Conservation (phyloP, 306 rosid species). For the Urtica urens region DNA sequence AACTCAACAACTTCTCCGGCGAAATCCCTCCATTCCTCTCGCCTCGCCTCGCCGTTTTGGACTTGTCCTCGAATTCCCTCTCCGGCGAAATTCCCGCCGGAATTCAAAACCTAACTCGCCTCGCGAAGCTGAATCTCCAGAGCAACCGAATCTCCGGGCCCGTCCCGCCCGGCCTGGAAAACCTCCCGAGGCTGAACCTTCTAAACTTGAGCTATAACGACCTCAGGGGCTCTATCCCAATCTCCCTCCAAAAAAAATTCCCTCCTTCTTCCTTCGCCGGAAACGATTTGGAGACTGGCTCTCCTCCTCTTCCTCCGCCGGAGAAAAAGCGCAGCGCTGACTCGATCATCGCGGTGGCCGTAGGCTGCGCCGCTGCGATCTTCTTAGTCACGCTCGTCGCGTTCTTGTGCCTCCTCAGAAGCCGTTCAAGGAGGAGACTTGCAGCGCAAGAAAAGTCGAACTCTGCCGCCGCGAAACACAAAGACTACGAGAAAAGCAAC, state of each 20-base stretch:
- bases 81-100: slow-evolving; percentile 50
- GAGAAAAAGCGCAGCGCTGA: slow-evolving; percentile 32
- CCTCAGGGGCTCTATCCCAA: slow-evolving; percentile 59
- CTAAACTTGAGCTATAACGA: slow-evolving; percentile 58
- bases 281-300: slow-evolving; percentile 52
- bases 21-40: slow-evolving; percentile 48
- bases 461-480: slow-evolving; percentile 44
- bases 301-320: slow-evolving; percentile 42
- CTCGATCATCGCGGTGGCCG: slow-evolving; percentile 36
- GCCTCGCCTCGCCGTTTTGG: slow-evolving; percentile 39
- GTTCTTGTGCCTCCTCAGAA: slow-evolving; percentile 33
- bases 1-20: slow-evolving; percentile 57
- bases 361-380: slow-evolving; percentile 38
- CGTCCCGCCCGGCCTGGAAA: slow-evolving; percentile 52
- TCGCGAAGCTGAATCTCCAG: slow-evolving; percentile 44
- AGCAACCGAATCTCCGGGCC: slow-evolving; percentile 50
- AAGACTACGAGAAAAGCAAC: too few relatives aligned
- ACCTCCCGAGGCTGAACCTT: slow-evolving; percentile 39
- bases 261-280: slow-evolving; percentile 53
- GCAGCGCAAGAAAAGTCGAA: slow-evolving; percentile 41
- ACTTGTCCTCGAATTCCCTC: slow-evolving; percentile 52
- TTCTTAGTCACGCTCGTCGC: slow-evolving; percentile 27
- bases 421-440: too few relatives aligned
- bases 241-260: slow-evolving; percentile 39
- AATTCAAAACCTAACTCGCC: slow-evolving; percentile 49